A percentile compares a stretch with the other conserved stretches of the same genome.
phyloP scores from a whole-genome alignment of 2,329 filamentous ascomycete genomes.

The Phoma sp. region DNA sequence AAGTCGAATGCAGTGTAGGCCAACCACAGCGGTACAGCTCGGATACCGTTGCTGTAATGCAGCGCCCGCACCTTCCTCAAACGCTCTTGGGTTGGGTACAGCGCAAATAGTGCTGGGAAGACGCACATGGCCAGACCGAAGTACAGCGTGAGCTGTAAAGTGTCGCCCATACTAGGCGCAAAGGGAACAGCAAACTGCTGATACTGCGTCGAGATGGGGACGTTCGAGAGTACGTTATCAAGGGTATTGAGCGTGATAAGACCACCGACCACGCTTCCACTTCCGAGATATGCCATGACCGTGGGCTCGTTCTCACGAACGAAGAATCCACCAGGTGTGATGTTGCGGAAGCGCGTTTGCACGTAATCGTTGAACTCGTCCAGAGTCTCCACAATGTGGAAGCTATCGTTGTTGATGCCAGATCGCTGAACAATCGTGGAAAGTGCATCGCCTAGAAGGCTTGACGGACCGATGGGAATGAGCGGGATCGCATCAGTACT shows the following conservation, averaged over 20 bases:
- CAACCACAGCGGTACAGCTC: conserved; percentile 81
- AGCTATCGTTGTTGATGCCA: conserved; percentile 32
- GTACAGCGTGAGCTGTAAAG: conserved; percentile 80
- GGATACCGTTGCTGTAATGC: conserved; percentile 90
- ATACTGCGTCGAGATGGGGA: conserved; percentile 74
- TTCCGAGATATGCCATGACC: conserved; percentile 74
- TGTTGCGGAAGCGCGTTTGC: conserved; percentile 65
- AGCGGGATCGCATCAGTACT: conserved; percentile 32
- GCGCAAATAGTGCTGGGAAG: conserved; percentile 84
- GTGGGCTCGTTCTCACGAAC: conserved; percentile 67
- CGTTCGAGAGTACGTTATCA: conserved; percentile 74
- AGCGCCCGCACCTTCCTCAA: conserved; percentile 79
- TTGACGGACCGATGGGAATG: conserved; percentile 52
- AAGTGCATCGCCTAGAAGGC: conserved; percentile 34
- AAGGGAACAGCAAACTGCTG: conserved; percentile 78
- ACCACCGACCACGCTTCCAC: conserved; percentile 67
- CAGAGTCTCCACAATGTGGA: conserved; percentile 67
- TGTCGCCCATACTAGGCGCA: conserved; percentile 70
- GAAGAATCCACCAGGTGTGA: conserved; percentile 82
- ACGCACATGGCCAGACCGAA: conserved; percentile 78
- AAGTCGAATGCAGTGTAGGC: conserved; percentile 86
- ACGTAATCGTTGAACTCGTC: conserved; percentile 73
- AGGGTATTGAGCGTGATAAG: conserved; percentile 89
- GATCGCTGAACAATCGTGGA: conserved; percentile 37
- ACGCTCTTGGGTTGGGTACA: conserved; percentile 88